Evolutionary conservation across 371 early-diverging fungal species (phyloP), one percentile per base, ranked within the genome.

Genomic region (Lichtheimia hyalospora): DNA sequence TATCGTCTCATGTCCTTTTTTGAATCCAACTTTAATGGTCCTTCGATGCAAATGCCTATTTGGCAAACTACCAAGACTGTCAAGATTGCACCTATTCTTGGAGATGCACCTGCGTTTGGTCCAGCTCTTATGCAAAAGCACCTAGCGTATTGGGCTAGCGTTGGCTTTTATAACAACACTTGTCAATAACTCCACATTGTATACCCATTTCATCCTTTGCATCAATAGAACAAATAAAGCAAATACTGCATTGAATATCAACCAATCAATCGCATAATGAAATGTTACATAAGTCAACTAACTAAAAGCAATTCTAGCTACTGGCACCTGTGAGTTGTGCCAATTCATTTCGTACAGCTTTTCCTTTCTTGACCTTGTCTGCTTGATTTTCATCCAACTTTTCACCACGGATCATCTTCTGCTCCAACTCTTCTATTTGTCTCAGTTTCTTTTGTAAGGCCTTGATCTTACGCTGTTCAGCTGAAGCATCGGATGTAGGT

Each of bases 391-490:
- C 75, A 69, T 93, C 93, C n/a, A 97, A 75, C 23, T 67, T 75
- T 62, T 92, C 94, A 24, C 97, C 97, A 3, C 80, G 75, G 12
- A 75, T 79, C 71, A 86, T 82, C 61, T 88, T 88, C 42, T 88
- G 88, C 68, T 91, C 91, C 52, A 97, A 76, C 43, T 90, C 92
- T 49, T 80, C 79, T 69, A 97, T 96, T 72, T 94, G 92, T 70
- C 88, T 83, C 57, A 97, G 71, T 74, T 97, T 97, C 81, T 93
- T 95, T 58, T 90, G 88, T 25, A 96, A 71, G 51, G 74, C 83
- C 59, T 93, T 87, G 61, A 94, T 82, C 72, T 88, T 90, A 49
- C 71, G 21, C 64, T 74, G 23, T 60, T 15, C 42, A 18, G 67
- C 54, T 54, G 61, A 28, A 23, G 57, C 55, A 5, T 41, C 59